Evolutionary conservation across 495 filamentous ascomycete genomes (phyloP).

Genomic region (Neurospora sublineolata): DNA sequence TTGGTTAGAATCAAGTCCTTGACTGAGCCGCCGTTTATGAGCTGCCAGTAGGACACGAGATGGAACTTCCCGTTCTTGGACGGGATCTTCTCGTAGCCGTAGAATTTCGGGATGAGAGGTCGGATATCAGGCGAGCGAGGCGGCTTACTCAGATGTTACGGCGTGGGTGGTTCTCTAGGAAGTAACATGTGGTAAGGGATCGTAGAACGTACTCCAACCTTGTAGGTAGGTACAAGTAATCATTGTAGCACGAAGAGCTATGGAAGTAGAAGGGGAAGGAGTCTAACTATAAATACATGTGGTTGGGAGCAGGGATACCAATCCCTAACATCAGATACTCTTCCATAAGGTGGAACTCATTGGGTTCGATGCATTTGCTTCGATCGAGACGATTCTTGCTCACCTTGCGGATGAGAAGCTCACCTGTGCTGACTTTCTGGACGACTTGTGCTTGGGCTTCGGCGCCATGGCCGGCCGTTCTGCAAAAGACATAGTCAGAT

Average conservation of each 20-base stretch:
- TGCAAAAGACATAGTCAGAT: background rate
- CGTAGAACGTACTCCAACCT: no score
- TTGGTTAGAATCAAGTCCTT: background rate
- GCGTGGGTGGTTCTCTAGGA: no score
- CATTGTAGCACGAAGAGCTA: no score
- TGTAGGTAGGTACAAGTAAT: no score
- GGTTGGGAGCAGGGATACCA: no score
- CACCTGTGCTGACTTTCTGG: background rate
- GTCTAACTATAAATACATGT: no score
- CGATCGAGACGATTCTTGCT: background rate
- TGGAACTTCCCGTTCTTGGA: background rate
- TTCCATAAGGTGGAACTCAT: background rate
- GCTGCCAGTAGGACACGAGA: slow-evolving; percentile 2
- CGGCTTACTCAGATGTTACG: background rate
- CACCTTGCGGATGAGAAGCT: slow-evolving; percentile 3
- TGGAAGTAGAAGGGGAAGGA: no score
- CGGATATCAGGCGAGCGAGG: background rate
- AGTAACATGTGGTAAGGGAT: no score
- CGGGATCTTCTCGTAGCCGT: slow-evolving; percentile 1
- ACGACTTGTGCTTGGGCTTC: background rate
- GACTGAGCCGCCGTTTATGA: background rate
- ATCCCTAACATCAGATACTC: no score
- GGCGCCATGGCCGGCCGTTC: background rate
- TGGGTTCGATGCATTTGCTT: background rate
- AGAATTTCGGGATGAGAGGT: background rate